Percentiles rank a stretch among this genome's conserved stretches.
These are phyloP conservation scores for Russula vinacea DNA, from an alignment of 768 basidiomycete species.

Conservation along the genomic window DNA sequence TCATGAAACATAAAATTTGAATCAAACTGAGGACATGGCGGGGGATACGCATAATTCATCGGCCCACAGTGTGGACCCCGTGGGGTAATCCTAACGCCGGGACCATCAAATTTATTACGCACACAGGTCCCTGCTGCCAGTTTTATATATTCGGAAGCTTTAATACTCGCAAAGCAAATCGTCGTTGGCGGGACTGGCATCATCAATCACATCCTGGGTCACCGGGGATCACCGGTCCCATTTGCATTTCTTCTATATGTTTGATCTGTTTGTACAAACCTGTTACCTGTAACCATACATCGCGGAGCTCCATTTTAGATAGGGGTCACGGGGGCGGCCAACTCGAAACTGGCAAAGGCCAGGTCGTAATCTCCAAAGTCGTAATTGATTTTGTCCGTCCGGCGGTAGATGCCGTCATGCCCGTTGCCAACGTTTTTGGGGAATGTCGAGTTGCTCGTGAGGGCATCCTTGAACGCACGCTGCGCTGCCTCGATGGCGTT, in stretches of 20 bases:
- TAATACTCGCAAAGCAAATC: slow-evolving; percentile 2
- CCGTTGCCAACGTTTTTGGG: slow-evolving; percentile 12
- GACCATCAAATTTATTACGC: background rate
- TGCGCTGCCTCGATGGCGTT: slow-evolving; percentile 68
- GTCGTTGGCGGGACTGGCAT: slow-evolving; percentile 15
- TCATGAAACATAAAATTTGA: background rate
- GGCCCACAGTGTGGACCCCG: background rate
- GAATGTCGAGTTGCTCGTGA: slow-evolving; percentile 34
- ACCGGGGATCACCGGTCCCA: slow-evolving; percentile 15
- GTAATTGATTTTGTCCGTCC: slow-evolving; percentile 98
- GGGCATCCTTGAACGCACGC: slow-evolving; percentile 66
- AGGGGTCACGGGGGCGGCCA: slow-evolving; percentile 34
- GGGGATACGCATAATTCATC: background rate
- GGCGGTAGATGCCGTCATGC: slow-evolving; percentile 51
- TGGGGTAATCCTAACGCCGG: background rate
- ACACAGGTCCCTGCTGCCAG: background rate
- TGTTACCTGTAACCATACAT: background rate
- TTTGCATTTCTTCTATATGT: background rate
- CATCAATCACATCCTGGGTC: background rate
- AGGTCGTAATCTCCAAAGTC: slow-evolving; percentile 92
- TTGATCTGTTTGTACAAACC: slow-evolving; percentile 1
- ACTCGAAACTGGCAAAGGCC: slow-evolving; percentile 84
- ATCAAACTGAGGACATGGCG: background rate
- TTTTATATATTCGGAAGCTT: background rate
- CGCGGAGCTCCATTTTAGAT: slow-evolving; percentile 7